Evolutionary conservation across 2,329 filamentous ascomycete species (phyloP).

Genomic region (Colletotrichum neosansevieriae): DNA sequence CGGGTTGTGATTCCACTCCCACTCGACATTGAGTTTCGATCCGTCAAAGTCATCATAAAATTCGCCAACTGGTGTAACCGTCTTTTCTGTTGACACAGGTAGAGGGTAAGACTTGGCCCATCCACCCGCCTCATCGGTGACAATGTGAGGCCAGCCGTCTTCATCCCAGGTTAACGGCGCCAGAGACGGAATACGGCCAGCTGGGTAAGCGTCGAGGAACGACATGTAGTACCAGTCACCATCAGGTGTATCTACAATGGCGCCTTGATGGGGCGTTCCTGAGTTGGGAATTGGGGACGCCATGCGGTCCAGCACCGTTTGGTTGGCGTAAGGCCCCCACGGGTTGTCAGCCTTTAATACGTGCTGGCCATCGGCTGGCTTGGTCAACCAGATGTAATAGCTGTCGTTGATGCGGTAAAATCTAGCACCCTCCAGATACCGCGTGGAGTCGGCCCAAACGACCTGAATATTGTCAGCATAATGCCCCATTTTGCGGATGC

Average conservation of each 20-base stretch:
- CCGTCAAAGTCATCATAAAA: conserved; percentile 44
- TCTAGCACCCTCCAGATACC: conserved; percentile 59
- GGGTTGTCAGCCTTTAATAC: conserved; percentile 60
- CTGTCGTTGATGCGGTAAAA: conserved; percentile 66
- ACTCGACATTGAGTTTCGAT: conserved; percentile 55
- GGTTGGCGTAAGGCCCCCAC: conserved; percentile 62
- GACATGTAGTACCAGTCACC: conserved; percentile 70
- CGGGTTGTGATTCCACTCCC: conserved; percentile 74
- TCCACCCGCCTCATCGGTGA: conserved; percentile 53
- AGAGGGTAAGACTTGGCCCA: conserved; percentile 58
- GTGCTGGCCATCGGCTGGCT: conserved; percentile 56
- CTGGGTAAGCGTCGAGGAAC: conserved; percentile 66
- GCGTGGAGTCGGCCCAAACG: conserved; percentile 20
- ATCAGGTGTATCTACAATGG: conserved; percentile 62
- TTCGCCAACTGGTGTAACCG: conserved; percentile 31
- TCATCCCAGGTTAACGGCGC: conserved; percentile 63
- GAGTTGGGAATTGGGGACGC: conserved; percentile 50
- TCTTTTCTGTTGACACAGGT: conserved; percentile 43
- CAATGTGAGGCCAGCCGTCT: conserved; percentile 58
- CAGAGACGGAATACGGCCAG: conserved; percentile 67
- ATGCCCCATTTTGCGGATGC: rapidly evolving
- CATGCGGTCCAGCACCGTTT: conserved; percentile 53
- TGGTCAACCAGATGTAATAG: conserved; percentile 64
- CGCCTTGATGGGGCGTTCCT: conserved; percentile 65
- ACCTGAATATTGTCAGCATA: not conserved